Percentiles rank a stretch among this genome's conserved stretches.
Conservation (phyloP, 2,329 filamentous ascomycete species). For the Pseudogymnoascus sp. region DNA sequence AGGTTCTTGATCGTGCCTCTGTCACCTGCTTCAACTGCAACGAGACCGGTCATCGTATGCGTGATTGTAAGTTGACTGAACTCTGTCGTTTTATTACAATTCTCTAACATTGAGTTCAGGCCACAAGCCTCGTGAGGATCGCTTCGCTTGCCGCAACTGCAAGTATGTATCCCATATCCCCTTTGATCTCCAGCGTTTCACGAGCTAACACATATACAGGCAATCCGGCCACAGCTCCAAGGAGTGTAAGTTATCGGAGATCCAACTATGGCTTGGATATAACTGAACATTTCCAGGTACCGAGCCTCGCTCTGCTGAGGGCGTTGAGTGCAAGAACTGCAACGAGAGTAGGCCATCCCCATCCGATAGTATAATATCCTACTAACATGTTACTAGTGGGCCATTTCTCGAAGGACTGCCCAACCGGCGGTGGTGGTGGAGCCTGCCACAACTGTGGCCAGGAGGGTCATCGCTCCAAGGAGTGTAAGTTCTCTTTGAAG, state of each 20-base stretch:
- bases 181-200: background rate
- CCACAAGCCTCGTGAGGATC: conserved; percentile 52
- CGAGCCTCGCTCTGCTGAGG: conserved; percentile 52
- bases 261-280: background rate
- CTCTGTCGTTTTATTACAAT: background rate
- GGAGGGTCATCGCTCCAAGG: conserved; percentile 48
- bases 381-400: conserved; percentile 39
- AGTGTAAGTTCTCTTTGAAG: conserved; percentile 32
- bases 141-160: conserved; percentile 62
- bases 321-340: conserved; percentile 30
- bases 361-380: background rate
- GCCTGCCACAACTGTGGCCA: conserved; percentile 47
- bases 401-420: conserved; percentile 57
- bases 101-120: conserved; percentile 27
- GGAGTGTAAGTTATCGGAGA: conserved; percentile 22
- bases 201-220: conserved; percentile 29
- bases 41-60: conserved; percentile 55
- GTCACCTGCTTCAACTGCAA: conserved; percentile 60
- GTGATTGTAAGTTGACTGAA: conserved; percentile 50
- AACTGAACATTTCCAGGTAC: conserved; percentile 17
- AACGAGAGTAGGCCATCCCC: conserved; percentile 21
- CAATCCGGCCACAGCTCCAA: conserved; percentile 26
- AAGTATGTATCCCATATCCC: conserved; percentile 35
- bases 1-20: conserved; percentile 36
- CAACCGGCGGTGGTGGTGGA: conserved; percentile 48